Evolutionary conservation across 2,329 filamentous ascomycete species (phyloP).

Genomic region (Dissoconium aciculare): DNA sequence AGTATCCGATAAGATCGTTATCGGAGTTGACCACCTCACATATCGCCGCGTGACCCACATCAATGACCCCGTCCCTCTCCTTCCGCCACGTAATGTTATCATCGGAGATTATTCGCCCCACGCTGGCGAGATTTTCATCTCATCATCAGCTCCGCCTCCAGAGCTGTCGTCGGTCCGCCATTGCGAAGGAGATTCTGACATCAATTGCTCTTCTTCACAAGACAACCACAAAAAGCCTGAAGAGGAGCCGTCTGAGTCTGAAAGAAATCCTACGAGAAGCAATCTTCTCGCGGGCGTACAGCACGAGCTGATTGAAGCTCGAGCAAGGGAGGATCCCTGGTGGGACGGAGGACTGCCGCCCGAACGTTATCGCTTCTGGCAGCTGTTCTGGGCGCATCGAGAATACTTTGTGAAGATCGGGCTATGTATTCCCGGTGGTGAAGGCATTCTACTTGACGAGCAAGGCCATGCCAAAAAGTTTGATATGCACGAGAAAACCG

Average conservation of each 20-base stretch:
- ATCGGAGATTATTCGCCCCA: slow-evolving; percentile 85
- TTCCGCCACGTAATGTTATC: slow-evolving; percentile 64
- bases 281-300: too few relatives aligned
- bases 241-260: neutral
- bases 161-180: slow-evolving; percentile 50
- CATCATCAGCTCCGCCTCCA: slow-evolving; percentile 54
- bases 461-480: too few relatives aligned
- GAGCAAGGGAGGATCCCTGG: neutral
- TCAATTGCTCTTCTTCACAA: slow-evolving; percentile 52
- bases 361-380: slow-evolving; percentile 70
- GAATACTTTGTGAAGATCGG: slow-evolving; percentile 96
- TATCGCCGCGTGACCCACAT: slow-evolving; percentile 75
- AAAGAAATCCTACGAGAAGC: too few relatives aligned
- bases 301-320: neutral
- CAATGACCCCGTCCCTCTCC: slow-evolving; percentile 73
- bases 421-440: slow-evolving; percentile 55
- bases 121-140: slow-evolving; percentile 75
- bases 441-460: too few relatives aligned
- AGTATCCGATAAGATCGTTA: too few relatives aligned
- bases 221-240: slow-evolving; percentile 18
- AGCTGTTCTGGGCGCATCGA: slow-evolving; percentile 80
- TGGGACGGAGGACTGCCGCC: slow-evolving; percentile 26
- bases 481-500: too few relatives aligned
- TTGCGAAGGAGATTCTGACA: slow-evolving; percentile 60
- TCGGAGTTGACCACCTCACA: slow-evolving; percentile 14